Evolutionary conservation across 306 rosid species (phyloP), one percentile per base, ranked within the genome.

Genomic region (Gleditsia sinensis): DNA sequence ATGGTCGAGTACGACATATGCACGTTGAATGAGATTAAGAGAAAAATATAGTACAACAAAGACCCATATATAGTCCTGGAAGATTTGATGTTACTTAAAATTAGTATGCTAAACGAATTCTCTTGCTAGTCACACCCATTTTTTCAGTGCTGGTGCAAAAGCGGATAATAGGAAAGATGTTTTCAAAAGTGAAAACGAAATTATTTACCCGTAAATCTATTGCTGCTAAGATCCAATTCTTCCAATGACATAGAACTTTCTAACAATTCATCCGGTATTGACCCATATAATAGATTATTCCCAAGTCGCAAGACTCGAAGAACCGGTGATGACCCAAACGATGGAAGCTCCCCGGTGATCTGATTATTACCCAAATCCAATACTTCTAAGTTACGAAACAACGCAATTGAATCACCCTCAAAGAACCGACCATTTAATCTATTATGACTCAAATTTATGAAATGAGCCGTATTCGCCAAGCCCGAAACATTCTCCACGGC

Each of bases 181-280:
- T 19, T 10, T 27, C 11, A 58, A 49, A 25, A 50, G 50, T 68
- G 65, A 42, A 82, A 74, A 34, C 30, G 10, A 32, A 16, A 60
- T 36, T 24, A n/a, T 39, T 76, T 82, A 94, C 98, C 97, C 53
- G 93, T 91, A 74, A 94, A 91, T 8, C 87, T 94, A 76, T 94
- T 94, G 83, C 75, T 63, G 32, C 97, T 87, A 39, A 94, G 97
- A 91, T 94, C 94, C 84, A 94, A 80, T 75, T 89, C 97, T 72
- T 69, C 85, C 78, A 94, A 51, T 1, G 66, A 69, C 77, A 91
- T 23, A 6, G 91, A 87, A 76, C 67, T 80, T 39, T 77, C 83
- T 33, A 94, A 76, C 85, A 94, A 77, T 65, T 81, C 91, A 78
- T 75, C 86, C 1, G 94, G 93, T 46, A 91, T 71, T 20, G 70